Evolutionary conservation across 495 filamentous ascomycete species (phyloP), one percentile per base, ranked within the genome.

Genomic region (Xylaria palmicola): DNA sequence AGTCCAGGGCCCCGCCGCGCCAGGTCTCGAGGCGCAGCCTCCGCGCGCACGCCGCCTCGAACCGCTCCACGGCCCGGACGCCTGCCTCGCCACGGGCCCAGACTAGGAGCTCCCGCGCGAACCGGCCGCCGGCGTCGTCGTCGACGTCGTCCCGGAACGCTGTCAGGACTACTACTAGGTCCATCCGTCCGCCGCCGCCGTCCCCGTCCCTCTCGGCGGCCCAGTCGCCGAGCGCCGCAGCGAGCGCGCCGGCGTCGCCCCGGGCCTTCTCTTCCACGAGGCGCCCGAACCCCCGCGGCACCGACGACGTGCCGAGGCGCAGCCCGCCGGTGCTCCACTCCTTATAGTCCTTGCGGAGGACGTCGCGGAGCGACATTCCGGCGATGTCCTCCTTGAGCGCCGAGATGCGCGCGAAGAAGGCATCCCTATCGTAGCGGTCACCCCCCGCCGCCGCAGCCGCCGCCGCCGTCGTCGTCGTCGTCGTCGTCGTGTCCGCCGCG

Each of bases 341-440:
- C 75, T 98, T 98, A 74, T 94, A 98, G 73, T 98, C 94, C 64
- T 95, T 93, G 58, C 87, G 81, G 48, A 97, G 71, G 15, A 96
- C 81, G 62, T 97, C 95, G 3, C 83, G 72, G 59, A 94, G 69
- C 2, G 78, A 81, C 60, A 98, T 75, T 3, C 72, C 63, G 53
- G 83, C 83, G 45, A 98, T 81, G 62, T 92, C 81, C 61, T 84
- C 78, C 73, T 96, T 97, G 6, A 92, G 87, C 4, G 71, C 56
- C 15, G 79, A 75, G 49, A 97, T 77, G 32, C 82, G 72, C 9
- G 83, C 65, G 69, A 83, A 96, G 74, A 91, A 93, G 0, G 51
- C 56, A 4, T 74, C 68, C 17, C 84, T 71, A 56, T 88, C 79
- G 79, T 83, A 92, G n/a, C n/a, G n/a, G n/a, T 10, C 1, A 22